These are phyloP conservation scores for Rhizopogon vinicolor DNA, from an alignment of 768 basidiomycete species.

Conservation along the genomic window DNA sequence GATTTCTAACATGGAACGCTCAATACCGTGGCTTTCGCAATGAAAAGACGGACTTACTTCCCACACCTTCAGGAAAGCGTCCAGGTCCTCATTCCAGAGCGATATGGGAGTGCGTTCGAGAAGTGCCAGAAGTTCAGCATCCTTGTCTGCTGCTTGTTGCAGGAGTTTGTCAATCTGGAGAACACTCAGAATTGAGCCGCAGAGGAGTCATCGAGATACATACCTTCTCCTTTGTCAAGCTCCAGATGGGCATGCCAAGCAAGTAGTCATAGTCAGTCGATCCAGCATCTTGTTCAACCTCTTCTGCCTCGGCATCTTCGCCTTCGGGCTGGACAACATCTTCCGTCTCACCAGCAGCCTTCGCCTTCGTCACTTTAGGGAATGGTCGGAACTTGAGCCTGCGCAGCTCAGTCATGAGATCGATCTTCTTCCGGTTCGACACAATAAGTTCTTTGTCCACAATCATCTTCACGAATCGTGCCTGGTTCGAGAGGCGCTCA, in stretches of 20 bases:
- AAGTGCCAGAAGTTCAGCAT: constrained; percentile 71
- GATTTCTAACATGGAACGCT: constrained; percentile 27
- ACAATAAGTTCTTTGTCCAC: constrained; percentile 78
- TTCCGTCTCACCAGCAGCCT: constrained; percentile 61
- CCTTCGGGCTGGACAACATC: constrained; percentile 52
- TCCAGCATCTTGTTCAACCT: constrained; percentile 34
- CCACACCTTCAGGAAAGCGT: constrained; percentile 81
- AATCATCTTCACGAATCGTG: constrained; percentile 96
- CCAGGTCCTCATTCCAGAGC: constrained; percentile 89
- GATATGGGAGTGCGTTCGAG: constrained; percentile 76
- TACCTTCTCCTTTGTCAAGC: constrained; percentile 91
- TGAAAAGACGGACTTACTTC: constrained; percentile 49
- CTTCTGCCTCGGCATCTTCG: constrained; percentile 46
- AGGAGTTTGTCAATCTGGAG: constrained; percentile 78
- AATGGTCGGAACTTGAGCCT: constrained; percentile 86
- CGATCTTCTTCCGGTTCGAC: constrained; percentile 83
- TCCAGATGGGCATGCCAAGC: constrained; percentile 92
- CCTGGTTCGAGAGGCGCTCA: constrained; percentile 90
- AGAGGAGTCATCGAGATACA: neutral
- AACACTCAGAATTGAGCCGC: constrained; percentile 5
- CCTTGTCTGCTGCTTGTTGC: constrained; percentile 77
- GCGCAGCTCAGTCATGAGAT: constrained; percentile 81
- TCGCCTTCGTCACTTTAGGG: constrained; percentile 71
- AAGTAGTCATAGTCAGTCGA: constrained; percentile 86
- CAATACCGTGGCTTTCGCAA: neutral